Conservation (phyloP, 2,329 filamentous ascomycete genomes). For the Beauveria caledonica region DNA sequence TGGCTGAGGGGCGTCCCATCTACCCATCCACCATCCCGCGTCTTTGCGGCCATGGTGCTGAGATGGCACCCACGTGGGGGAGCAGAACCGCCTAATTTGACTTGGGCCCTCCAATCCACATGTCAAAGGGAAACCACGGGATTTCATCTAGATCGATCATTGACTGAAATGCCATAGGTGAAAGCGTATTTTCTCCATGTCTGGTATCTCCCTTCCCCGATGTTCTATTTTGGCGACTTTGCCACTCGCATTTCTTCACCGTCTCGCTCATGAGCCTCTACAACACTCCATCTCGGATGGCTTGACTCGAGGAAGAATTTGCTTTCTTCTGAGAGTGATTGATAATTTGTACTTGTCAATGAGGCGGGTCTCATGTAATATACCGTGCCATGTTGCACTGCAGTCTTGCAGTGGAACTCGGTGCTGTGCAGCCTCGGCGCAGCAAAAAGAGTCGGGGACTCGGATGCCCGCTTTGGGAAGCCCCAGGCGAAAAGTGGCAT, state of each 20-base stretch:
- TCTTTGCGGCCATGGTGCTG: neutral
- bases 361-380: neutral
- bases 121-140: neutral
- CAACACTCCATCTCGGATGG: no score
- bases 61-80: neutral
- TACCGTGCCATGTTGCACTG: neutral
- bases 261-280: no score
- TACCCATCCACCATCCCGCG: neutral
- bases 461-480: constrained; percentile 6
- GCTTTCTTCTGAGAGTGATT: neutral
- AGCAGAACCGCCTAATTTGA: neutral
- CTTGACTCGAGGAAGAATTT: no score
- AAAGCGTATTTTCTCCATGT: neutral
- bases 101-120: neutral
- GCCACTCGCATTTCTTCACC: no score
- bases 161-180: neutral
- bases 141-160: constrained; percentile 2
- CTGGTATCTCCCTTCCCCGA: neutral
- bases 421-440: neutral
- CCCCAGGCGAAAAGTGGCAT: neutral
- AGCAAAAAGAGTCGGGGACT: neutral
- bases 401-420: neutral
- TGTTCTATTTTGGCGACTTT: neutral
- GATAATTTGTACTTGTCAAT: neutral
- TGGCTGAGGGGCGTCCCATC: neutral